Percentiles rank a stretch among this genome's conserved stretches.
Evolutionary conservation across 1,139 yeast species (phyloP).

Genomic region (Geotrichum fermentans): DNA sequence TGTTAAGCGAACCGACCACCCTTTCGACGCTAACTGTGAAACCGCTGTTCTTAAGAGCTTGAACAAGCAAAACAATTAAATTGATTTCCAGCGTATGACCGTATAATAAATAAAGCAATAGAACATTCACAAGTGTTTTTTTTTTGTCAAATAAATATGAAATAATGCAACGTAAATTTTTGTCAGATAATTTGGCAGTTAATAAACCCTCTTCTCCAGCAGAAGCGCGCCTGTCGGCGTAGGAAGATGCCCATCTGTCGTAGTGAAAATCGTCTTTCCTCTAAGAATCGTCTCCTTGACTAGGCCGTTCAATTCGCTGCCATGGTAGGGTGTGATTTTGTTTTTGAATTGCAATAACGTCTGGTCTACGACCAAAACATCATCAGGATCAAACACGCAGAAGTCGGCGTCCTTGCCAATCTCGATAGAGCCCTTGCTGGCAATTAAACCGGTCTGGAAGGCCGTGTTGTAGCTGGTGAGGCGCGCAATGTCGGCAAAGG

Average conservation of each 20-base stretch:
- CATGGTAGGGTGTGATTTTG: constrained; percentile 81
- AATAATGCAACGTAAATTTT: not conserved
- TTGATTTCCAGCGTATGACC: not conserved
- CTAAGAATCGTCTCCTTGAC: constrained; percentile 75
- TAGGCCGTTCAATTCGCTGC: constrained; percentile 60
- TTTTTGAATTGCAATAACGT: constrained; percentile 67
- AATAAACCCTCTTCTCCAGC: constrained; percentile 41
- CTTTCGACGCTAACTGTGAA: too few species aligned
- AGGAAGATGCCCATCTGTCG: constrained; percentile 52
- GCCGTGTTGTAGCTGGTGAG: constrained; percentile 88
- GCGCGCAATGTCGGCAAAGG: constrained; percentile 57
- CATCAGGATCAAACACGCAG: constrained; percentile 66
- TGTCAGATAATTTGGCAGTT: not conserved
- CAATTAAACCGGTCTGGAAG: constrained; percentile 70
- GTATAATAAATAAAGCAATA: not conserved
- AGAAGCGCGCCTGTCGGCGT: constrained; percentile 55
- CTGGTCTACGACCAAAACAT: constrained; percentile 53
- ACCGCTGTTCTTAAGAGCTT: too few species aligned
- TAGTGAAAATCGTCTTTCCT: constrained; percentile 62
- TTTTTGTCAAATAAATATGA: not conserved
- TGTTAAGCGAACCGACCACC: too few species aligned
- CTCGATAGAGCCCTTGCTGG: constrained; percentile 64
- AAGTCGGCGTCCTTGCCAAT: constrained; percentile 86
- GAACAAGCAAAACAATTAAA: too few species aligned
- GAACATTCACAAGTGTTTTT: not conserved